Conservation (phyloP, 2,329 filamentous ascomycete genomes). For the Geoglossum cookeanum region DNA sequence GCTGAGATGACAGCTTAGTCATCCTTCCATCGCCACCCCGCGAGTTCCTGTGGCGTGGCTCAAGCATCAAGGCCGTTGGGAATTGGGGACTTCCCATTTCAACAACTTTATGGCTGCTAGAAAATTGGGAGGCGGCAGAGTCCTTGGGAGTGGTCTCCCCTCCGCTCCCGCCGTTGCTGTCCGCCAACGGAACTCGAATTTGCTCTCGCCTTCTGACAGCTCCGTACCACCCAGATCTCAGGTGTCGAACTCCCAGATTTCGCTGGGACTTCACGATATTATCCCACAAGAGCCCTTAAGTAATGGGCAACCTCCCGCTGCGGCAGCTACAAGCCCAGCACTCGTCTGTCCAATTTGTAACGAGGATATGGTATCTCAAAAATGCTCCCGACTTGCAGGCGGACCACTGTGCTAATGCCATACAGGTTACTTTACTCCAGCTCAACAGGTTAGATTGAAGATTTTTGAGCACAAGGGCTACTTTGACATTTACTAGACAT, state of each 20-base stretch:
- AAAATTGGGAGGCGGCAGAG: constrained; percentile 80
- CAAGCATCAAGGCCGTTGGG: too few relatives aligned
- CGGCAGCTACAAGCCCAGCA: constrained; percentile 33
- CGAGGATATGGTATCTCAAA: constrained; percentile 69
- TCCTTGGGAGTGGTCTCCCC: constrained; percentile 71
- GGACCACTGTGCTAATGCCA: constrained; percentile 12
- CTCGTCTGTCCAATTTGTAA: constrained; percentile 94
- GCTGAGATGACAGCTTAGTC: neutral
- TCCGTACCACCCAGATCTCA: constrained; percentile 62
- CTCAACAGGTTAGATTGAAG: constrained; percentile 46
- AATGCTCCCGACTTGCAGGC: neutral
- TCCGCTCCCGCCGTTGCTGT: constrained; percentile 44
- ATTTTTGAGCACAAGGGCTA: neutral
- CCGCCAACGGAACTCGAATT: constrained; percentile 24
- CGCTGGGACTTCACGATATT: constrained; percentile 58
- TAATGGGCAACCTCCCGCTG: constrained; percentile 31
- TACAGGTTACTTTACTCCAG: constrained; percentile 73
- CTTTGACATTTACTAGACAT: constrained; percentile 30
- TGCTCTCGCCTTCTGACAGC: constrained; percentile 47
- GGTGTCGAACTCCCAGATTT: constrained; percentile 50
- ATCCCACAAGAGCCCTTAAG: constrained; percentile 61
- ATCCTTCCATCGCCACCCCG: neutral
- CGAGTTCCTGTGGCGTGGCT: neutral
- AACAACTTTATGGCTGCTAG: constrained; percentile 49
- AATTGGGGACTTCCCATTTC: neutral